Evolutionary conservation across 176 grass and related monocot species (phyloP).

Genomic region (Pontederia paniculata): DNA sequence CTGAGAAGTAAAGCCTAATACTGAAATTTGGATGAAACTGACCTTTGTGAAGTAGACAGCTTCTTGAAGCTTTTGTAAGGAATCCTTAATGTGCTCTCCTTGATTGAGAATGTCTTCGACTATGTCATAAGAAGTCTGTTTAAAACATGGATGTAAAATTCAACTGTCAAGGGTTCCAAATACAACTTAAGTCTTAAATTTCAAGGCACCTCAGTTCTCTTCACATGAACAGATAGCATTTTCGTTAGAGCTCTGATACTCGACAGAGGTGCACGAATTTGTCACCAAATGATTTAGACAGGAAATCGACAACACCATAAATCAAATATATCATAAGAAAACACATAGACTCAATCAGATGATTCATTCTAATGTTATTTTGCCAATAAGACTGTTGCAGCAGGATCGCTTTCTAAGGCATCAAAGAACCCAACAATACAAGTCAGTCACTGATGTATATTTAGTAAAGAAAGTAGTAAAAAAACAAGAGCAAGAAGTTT

Average conservation of each 20-base stretch:
- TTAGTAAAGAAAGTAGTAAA: background rate
- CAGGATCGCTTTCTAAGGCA: constrained; percentile 51
- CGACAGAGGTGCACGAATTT: constrained; percentile 63
- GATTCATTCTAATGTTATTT: constrained; percentile 74
- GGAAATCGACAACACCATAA: constrained; percentile 2
- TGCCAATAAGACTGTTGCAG: constrained; percentile 79
- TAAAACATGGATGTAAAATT: constrained; percentile 20
- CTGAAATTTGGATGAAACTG: background rate
- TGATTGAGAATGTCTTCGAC: constrained; percentile 61
- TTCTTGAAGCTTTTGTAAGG: constrained; percentile 69
- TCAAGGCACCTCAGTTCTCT: constrained; percentile 41
- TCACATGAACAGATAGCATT: constrained; percentile 52
- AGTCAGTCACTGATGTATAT: background rate
- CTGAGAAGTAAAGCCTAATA: background rate
- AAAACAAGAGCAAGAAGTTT: background rate
- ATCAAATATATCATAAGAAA: constrained; percentile 3
- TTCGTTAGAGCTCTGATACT: constrained; percentile 60
- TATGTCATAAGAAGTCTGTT: constrained; percentile 62
- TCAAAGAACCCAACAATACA: constrained; percentile 4
- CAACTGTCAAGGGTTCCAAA: background rate
- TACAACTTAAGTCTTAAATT: constrained; percentile 1
- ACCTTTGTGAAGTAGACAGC: constrained; percentile 73
- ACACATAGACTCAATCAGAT: constrained; percentile 39
- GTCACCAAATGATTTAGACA: constrained; percentile 17
- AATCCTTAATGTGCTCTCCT: constrained; percentile 68